phyloP scores from a whole-genome alignment of 2,329 filamentous ascomycete species.

The Chrysoporthe cubensis region DNA sequence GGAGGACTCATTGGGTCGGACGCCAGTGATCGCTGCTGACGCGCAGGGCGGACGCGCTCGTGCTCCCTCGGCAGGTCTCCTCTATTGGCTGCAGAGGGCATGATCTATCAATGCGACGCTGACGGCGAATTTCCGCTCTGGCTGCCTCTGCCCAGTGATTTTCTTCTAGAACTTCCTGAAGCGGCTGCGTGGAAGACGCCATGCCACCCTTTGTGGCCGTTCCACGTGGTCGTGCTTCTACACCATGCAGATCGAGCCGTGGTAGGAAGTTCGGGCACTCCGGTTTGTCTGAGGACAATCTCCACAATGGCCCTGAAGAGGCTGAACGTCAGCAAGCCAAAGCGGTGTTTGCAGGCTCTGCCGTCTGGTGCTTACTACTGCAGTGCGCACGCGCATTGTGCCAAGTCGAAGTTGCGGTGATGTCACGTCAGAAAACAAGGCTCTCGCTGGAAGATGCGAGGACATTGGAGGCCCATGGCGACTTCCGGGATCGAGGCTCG shows the following conservation, averaged over 20 bases:
- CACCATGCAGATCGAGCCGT: background rate
- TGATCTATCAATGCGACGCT: background rate
- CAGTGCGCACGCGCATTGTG: background rate
- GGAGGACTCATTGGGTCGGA: background rate
- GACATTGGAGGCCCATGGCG: background rate
- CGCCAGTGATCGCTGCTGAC: background rate
- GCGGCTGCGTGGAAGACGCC: background rate
- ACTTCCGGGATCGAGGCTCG: background rate
- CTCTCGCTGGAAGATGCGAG: background rate
- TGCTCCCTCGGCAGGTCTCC: background rate
- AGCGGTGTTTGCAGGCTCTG: background rate
- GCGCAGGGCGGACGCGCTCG: constrained; percentile 9
- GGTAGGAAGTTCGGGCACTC: background rate
- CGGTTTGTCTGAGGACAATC: background rate
- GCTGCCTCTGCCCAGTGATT: background rate
- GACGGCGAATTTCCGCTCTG: background rate
- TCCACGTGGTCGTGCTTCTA: constrained; percentile 7
- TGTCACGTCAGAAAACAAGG: background rate
- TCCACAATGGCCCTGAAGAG: background rate
- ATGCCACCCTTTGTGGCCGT: background rate
- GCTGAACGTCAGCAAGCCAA: background rate
- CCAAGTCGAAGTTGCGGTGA: background rate
- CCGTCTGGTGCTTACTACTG: constrained; percentile 1
- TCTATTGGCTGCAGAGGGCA: background rate
- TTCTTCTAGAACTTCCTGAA: background rate